A percentile compares a stretch with the other conserved stretches of the same genome.
Conservation (phyloP, 768 basidiomycete genomes). For the Kwoniella mangroviensis region DNA sequence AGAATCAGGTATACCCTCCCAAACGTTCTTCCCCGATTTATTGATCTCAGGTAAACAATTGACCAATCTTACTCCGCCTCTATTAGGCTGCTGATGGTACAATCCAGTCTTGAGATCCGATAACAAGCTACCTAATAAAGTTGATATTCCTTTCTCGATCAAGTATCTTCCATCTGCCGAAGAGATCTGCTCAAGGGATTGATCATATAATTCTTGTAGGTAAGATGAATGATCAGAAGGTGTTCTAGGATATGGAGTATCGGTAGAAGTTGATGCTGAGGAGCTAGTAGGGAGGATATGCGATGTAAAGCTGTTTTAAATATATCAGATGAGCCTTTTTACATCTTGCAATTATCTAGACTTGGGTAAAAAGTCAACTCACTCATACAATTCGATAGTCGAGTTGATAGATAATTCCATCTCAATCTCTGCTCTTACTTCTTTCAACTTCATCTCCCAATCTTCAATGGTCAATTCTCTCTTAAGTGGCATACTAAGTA, state of each 20-base stretch:
- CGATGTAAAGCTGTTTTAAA: constrained; percentile 55
- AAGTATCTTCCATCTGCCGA: constrained; percentile 74
- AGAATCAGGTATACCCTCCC: constrained; percentile 50
- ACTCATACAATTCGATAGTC: constrained; percentile 59
- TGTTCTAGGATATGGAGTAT: constrained; percentile 50
- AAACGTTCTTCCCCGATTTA: constrained; percentile 66
- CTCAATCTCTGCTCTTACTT: constrained; percentile 78
- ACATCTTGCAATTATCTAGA: constrained; percentile 50
- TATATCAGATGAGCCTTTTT: no score
- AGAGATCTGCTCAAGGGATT: constrained; percentile 69
- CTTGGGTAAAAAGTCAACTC: constrained; percentile 4
- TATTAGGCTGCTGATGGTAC: constrained; percentile 60
- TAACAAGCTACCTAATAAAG: constrained; percentile 69
- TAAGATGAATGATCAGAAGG: constrained; percentile 59
- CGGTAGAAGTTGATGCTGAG: not conserved
- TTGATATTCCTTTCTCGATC: constrained; percentile 74
- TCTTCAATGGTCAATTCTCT: constrained; percentile 72
- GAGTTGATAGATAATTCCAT: constrained; percentile 61
- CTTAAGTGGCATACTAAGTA: constrained; percentile 77
- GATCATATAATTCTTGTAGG: constrained; percentile 70
- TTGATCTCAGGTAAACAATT: constrained; percentile 79
- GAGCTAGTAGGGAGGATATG: constrained; percentile 62
- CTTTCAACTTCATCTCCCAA: constrained; percentile 69
- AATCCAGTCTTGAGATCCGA: constrained; percentile 67
- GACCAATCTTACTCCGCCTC: constrained; percentile 68